Percentiles rank a stretch among this genome's conserved stretches.
These are phyloP conservation scores for Trichophaea hybrida DNA, from an alignment of 2,329 filamentous ascomycete species.

Conservation along the genomic window DNA sequence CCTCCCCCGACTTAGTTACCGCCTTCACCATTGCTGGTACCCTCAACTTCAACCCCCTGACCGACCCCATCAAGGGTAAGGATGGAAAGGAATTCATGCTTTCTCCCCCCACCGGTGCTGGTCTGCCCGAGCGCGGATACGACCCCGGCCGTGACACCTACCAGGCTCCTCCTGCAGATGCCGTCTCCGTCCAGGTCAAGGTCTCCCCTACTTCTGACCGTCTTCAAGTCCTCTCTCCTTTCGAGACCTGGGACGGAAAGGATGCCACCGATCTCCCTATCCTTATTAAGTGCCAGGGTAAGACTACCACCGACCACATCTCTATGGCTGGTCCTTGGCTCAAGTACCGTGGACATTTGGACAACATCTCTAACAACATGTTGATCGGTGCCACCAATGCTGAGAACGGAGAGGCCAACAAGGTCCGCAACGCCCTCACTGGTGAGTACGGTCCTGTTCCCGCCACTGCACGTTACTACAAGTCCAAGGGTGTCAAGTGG, in stretches of 20 bases:
- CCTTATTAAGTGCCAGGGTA: constrained; percentile 89
- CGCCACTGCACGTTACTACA: constrained; percentile 92
- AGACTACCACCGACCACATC: constrained; percentile 95
- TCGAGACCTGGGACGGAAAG: constrained; percentile 82
- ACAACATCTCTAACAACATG: constrained; percentile 99
- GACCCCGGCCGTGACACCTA: constrained; percentile 82
- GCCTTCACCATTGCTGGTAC: constrained; percentile 71
- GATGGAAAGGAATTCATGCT: constrained; percentile 94
- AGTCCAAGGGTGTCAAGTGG: constrained; percentile 91
- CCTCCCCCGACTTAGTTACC: constrained; percentile 78
- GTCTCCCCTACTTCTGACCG: constrained; percentile 85
- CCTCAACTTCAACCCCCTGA: constrained; percentile 88
- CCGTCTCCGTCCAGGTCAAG: constrained; percentile 55
- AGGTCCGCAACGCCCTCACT: constrained; percentile 79
- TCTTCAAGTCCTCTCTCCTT: constrained; percentile 80
- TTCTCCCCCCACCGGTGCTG: constrained; percentile 60
- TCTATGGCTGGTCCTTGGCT: constrained; percentile 95
- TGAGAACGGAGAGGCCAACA: constrained; percentile 94
- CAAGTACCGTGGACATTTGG: constrained; percentile 96
- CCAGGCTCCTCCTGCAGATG: constrained; percentile 80
- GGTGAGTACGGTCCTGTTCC: constrained; percentile 79
- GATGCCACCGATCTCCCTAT: constrained; percentile 73
- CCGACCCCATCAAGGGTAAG: constrained; percentile 82
- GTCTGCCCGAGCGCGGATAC: constrained; percentile 68
- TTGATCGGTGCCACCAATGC: constrained; percentile 93